A percentile compares a stretch with the other conserved stretches of the same genome.
Conservation (phyloP, 768 basidiomycete genomes). For the Boletus sp. region DNA sequence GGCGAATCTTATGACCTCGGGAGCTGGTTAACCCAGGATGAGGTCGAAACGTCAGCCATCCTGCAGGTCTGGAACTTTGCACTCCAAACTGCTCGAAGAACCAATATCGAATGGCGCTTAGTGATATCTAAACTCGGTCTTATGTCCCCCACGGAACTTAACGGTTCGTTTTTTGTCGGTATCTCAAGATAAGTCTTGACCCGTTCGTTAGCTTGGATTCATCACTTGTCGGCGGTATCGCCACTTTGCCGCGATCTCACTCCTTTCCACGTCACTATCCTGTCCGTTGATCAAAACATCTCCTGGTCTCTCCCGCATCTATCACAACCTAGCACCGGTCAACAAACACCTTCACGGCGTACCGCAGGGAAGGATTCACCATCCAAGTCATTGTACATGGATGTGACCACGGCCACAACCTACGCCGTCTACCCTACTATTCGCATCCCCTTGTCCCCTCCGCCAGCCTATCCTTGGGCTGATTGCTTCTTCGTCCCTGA, state of each 20-base stretch:
- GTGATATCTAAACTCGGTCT: conserved; percentile 67
- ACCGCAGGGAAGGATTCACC: conserved; percentile 30
- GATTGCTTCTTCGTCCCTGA: conserved; percentile 36
- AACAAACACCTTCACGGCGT: conserved; percentile 29
- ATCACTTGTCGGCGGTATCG: conserved; percentile 44
- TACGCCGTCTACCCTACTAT: conserved; percentile 48
- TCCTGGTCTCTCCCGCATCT: conserved; percentile 56
- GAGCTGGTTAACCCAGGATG: conserved; percentile 62
- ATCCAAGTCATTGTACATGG: conserved; percentile 32
- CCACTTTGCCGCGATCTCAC: conserved; percentile 41
- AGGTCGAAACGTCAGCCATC: conserved; percentile 46
- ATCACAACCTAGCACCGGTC: conserved; percentile 24
- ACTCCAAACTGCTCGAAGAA: conserved; percentile 55
- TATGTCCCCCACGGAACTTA: conserved; percentile 58
- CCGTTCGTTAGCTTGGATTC: conserved; percentile 59
- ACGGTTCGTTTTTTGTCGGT: conserved; percentile 47
- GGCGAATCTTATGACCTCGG: conserved; percentile 72
- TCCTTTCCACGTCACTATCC: conserved; percentile 57
- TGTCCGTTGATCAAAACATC: conserved; percentile 57
- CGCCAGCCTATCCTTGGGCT: conserved; percentile 27
- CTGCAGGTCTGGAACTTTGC: conserved; percentile 72
- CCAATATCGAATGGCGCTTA: conserved; percentile 78
- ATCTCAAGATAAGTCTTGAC: conserved; percentile 1
- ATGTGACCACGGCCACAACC: conserved; percentile 40
- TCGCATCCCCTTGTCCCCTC: conserved; percentile 43